Conservation (phyloP, 371 early-diverging fungal species). For the Nematocida parisii region DNA sequence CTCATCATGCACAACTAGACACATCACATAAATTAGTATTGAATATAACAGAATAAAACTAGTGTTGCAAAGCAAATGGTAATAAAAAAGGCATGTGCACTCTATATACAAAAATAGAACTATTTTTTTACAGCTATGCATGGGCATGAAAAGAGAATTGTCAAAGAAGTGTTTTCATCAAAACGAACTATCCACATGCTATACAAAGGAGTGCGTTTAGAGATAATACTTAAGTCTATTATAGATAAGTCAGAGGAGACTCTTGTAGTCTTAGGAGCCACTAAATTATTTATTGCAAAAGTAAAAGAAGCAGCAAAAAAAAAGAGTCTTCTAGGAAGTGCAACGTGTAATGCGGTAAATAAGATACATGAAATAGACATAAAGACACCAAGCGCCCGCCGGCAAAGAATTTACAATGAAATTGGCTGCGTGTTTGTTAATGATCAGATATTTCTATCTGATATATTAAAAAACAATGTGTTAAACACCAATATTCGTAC, state of each 20-base stretch:
- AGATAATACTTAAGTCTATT: conserved; percentile 3
- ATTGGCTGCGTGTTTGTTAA: conserved; percentile 12
- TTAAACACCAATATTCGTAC: not conserved
- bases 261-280: conserved; percentile 26
- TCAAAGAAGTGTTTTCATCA: conserved; percentile 9
- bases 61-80: too few species aligned
- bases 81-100: not conserved
- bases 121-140: conserved; percentile 29
- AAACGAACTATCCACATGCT: conserved; percentile 21
- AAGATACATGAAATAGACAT: not conserved
- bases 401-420: conserved; percentile 14
- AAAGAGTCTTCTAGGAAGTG: not conserved
- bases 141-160: conserved; percentile 29
- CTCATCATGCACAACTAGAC: too few species aligned
- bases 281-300: not conserved
- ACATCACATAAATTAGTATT: too few species aligned
- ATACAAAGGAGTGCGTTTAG: conserved; percentile 26
- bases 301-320: not conserved
- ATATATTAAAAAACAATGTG: conserved; percentile 22
- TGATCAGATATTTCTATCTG: conserved; percentile 26
- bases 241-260: conserved; percentile 8
- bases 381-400: not conserved
- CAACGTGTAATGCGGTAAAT: not conserved
- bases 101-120: not conserved
- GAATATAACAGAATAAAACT: too few species aligned